Conservation (phyloP, 2,329 filamentous ascomycete species). For the Hirsutella rhossiliensis region DNA sequence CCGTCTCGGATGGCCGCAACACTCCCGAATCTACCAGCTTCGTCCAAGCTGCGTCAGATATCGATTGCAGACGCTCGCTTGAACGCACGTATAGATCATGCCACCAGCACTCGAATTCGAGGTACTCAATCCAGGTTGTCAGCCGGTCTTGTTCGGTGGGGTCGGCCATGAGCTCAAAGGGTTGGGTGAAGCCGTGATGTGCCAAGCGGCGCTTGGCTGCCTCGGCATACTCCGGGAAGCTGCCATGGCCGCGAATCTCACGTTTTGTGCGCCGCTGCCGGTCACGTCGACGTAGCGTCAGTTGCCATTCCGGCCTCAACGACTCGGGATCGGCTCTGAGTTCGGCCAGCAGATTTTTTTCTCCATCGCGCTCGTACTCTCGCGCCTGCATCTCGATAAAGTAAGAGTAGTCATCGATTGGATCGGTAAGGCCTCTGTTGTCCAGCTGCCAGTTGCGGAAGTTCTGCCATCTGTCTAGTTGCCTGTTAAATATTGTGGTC, state of each 20-base stretch:
- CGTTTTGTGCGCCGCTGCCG: background rate
- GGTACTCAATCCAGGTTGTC: slow-evolving; percentile 27
- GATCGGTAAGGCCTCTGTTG: background rate
- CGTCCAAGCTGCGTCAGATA: slow-evolving; percentile 17
- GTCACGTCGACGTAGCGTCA: background rate
- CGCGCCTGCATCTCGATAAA: background rate
- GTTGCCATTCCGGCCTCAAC: background rate
- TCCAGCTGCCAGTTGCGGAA: background rate
- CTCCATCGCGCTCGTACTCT: background rate
- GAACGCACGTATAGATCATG: slow-evolving; percentile 7
- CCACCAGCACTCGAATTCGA: slow-evolving; percentile 16
- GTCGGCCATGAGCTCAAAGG: slow-evolving; percentile 17
- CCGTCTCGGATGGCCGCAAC: slow-evolving; percentile 9
- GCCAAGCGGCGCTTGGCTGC: slow-evolving; percentile 14
- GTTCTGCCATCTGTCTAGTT: background rate
- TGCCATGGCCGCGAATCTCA: background rate
- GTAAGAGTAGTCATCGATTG: background rate
- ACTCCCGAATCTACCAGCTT: slow-evolving; percentile 17
- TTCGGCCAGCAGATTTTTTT: background rate
- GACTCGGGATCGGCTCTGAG: background rate
- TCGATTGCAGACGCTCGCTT: slow-evolving; percentile 9
- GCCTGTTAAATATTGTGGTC: background rate
- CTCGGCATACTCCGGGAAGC: slow-evolving; percentile 11
- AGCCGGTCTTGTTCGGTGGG: slow-evolving; percentile 17
- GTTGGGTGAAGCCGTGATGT: slow-evolving; percentile 14